These are phyloP conservation scores for Alternaria sp. DNA, from an alignment of 2,329 filamentous ascomycete species.

Conservation along the genomic window DNA sequence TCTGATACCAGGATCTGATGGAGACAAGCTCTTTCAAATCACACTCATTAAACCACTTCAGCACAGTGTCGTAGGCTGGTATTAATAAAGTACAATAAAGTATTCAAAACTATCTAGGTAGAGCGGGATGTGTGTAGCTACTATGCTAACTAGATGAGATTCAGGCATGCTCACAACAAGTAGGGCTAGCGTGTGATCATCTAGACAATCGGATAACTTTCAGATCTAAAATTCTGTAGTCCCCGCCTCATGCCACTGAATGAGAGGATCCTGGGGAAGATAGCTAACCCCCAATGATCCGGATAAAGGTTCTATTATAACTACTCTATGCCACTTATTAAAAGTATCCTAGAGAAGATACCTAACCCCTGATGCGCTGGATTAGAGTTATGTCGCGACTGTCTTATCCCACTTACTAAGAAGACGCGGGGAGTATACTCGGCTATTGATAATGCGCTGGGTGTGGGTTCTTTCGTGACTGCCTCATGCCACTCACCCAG, in stretches of 20 bases:
- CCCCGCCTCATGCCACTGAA: background rate
- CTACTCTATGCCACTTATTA: background rate
- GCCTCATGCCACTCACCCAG: no score
- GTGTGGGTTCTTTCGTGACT: no score
- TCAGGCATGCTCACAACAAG: background rate
- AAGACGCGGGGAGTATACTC: background rate
- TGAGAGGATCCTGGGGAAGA: background rate
- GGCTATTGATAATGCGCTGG: background rate
- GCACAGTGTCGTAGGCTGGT: background rate
- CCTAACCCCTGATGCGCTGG: background rate
- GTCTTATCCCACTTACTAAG: background rate
- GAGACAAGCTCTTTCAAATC: background rate
- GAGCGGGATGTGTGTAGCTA: background rate
- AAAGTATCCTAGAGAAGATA: background rate
- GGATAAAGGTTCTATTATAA: background rate
- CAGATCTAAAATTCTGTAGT: background rate
- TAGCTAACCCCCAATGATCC: background rate
- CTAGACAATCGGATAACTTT: background rate
- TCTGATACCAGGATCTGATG: background rate
- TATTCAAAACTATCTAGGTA: background rate
- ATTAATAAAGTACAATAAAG: background rate
- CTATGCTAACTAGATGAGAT: background rate
- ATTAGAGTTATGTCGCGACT: background rate
- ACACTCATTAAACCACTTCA: background rate
- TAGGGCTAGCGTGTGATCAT: background rate